phyloP scores from a whole-genome alignment of 495 filamentous ascomycete species.

The Aspergillus avenaceus region DNA sequence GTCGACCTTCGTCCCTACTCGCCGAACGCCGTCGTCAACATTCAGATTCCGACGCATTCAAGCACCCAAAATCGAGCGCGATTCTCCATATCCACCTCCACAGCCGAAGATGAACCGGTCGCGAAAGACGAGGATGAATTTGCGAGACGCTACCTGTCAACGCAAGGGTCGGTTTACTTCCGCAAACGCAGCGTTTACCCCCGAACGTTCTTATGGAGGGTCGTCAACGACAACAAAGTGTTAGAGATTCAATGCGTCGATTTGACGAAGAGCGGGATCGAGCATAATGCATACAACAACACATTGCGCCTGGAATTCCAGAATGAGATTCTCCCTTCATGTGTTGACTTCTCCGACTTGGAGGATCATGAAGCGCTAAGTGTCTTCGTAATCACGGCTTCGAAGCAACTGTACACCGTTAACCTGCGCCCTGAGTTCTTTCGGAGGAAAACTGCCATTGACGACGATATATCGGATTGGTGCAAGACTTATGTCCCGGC shows the following conservation, averaged over 20 bases:
- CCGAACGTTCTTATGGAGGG: conserved; percentile 82
- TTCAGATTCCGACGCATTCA: conserved; percentile 62
- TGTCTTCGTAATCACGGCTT: conserved; percentile 75
- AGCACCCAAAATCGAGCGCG: conserved; percentile 38
- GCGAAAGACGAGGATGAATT: conserved; percentile 74
- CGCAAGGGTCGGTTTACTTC: conserved; percentile 79
- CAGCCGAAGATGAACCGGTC: conserved; percentile 29
- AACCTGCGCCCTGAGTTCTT: conserved; percentile 79
- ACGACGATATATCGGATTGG: conserved; percentile 67
- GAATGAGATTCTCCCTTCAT: conserved; percentile 62
- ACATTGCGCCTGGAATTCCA: conserved; percentile 76
- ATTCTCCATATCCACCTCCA: conserved; percentile 39
- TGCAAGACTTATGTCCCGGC: conserved; percentile 70
- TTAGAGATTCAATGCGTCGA: conserved; percentile 82
- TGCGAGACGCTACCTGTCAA: conserved; percentile 65
- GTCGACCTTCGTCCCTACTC: conserved; percentile 73
- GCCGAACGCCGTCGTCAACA: conserved; percentile 62
- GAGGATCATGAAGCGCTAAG: conserved; percentile 73
- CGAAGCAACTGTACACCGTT: conserved; percentile 75
- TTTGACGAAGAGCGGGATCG: conserved; percentile 63
- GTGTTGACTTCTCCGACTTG: conserved; percentile 76
- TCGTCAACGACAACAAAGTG: conserved; percentile 74
- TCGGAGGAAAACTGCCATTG: conserved; percentile 57
- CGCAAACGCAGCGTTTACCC: conserved; percentile 69
- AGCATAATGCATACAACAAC: conserved; percentile 60